Conservation (phyloP, 2,329 filamentous ascomycete species). For the Hypocreales sp. region DNA sequence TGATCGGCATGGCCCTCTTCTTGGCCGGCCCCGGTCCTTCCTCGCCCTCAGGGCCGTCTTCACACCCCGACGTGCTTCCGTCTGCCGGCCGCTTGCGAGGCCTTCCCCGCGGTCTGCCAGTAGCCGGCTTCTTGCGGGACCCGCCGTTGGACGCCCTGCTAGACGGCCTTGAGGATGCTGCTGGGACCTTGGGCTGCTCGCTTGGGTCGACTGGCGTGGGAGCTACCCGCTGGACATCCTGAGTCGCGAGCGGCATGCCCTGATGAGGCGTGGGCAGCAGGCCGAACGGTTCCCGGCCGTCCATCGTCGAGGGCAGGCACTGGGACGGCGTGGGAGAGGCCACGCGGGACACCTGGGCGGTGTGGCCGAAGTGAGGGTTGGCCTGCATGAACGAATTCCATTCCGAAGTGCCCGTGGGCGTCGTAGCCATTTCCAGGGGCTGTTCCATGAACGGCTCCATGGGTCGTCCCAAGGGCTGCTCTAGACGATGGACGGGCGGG, state of each 20-base stretch:
- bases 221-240: constrained; percentile 19
- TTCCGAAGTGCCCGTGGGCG: constrained; percentile 49
- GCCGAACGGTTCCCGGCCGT: constrained; percentile 13
- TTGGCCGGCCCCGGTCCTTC: constrained; percentile 29
- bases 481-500: too few species aligned
- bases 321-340: constrained; percentile 22
- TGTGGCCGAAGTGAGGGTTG: constrained; percentile 39
- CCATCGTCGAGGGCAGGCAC: constrained; percentile 4
- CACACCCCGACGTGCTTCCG: constrained; percentile 61
- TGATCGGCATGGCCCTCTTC: constrained; percentile 68
- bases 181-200: constrained; percentile 6
- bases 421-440: constrained; percentile 20
- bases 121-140: constrained; percentile 24
- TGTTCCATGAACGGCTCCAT: constrained; percentile 7
- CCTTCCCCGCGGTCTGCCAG: constrained; percentile 38
- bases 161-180: constrained; percentile 36
- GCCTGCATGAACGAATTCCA: constrained; percentile 68
- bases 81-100: constrained; percentile 37
- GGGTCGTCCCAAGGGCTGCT: too few species aligned
- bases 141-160: constrained; percentile 40
- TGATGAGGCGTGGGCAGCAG: constrained; percentile 7
- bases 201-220: constrained; percentile 15
- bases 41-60: constrained; percentile 48
- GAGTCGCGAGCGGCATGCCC: constrained; percentile 2
- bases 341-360: constrained; percentile 14